Base-by-base conservation (phyloP, 495 filamentous ascomycete genomes). In the Aspergillus panamensis region DNA sequence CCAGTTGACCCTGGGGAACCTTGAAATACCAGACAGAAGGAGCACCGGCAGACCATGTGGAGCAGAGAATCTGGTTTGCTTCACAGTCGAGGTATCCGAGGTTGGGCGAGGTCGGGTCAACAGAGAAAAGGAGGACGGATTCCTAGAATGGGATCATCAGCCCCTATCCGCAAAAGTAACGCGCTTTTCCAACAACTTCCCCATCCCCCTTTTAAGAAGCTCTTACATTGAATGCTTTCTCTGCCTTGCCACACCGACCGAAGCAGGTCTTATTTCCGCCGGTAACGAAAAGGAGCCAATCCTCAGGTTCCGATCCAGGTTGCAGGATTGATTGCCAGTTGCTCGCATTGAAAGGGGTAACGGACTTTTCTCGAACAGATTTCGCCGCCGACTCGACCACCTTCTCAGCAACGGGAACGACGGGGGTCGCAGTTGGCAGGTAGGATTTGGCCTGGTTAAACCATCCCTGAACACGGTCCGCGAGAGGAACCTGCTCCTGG, bases 251-350 rank as follows among this genome's bases (percentile, higher is more conserved):
- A 68, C 84, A 88, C 57, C 77, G 70, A 54, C 78, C 91, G 65
- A 84, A 90, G 77, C 92, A 97, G 30, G 90, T 92, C 77, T 87
- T 91, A 74, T 96, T 95, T 42, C 89, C 85, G 50, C 92, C 92
- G 1, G 87, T 90, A 50, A 95, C 72, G 66, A 88, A 82, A 57
- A 96, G 76, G 75, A 87, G 83, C 89, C 88, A 96, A 69, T 92
- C 87, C 71, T 88, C 84, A 3, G 87, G 81, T 13, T 84, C 69
- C 52, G 80, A 74, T 8, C 86, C 80, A 8, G 87, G 85, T 20
- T 74, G 79, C 59, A 91, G 82, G 53, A 90, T 70, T 13, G 80
- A 65, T 62, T 87, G 81, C 86, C 88, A 94, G 82, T 90, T 89
- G 45, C 82, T 70, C 59, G 87, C 75, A 37, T 84, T 88, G 59